Evolutionary conservation across 2,329 filamentous ascomycete genomes (phyloP), one percentile per base, ranked within the genome.

Genomic region (Pyricularia grisea): DNA sequence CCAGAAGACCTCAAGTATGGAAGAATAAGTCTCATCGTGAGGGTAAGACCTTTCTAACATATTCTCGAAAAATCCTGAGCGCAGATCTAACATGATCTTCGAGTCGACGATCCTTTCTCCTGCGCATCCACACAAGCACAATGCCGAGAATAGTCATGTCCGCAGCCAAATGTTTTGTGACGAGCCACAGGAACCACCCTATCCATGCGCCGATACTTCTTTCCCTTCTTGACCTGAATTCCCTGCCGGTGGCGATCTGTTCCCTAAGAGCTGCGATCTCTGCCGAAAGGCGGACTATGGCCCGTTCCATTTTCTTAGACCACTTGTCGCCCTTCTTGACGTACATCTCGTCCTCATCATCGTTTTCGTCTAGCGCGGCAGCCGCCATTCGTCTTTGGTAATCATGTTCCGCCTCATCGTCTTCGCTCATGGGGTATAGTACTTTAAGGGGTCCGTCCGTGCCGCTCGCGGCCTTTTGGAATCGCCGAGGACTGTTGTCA

Each of bases 201-300:
- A 90, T 66, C 92, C 92, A 96, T 1, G 88, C 85, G 66, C 87
- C 84, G 28, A 91, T 78, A 68, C 86, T 89, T 71, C 86, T 87
- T 71, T 87, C 86, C 73, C 85, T 89, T 73, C 86, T 87, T 23
- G 87, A 85, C 71, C 87, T 86, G 80, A 91, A 91, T 72, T 94
- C 87, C 14, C 91, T 85, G 0, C 92, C 89, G 0, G 88, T 86
- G 68, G 93, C 90, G 73, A 98, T 90, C 76, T 98, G 94, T 79
- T 99, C 95, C 50, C 95, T 87, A 71, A 98, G 80, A 0, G 95
- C 95, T 1, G 95, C 94, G 36, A 99, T 88, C 79, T 99, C 95
- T 20, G 93, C 91, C 5, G 94, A 97, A 80, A 98, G 89, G 74
- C 93, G 92, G 69, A 94, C 92, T 69, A 98, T 84, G 27, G 93